Conservation (phyloP, 208 protist species). For the Lotmaria passim region DNA sequence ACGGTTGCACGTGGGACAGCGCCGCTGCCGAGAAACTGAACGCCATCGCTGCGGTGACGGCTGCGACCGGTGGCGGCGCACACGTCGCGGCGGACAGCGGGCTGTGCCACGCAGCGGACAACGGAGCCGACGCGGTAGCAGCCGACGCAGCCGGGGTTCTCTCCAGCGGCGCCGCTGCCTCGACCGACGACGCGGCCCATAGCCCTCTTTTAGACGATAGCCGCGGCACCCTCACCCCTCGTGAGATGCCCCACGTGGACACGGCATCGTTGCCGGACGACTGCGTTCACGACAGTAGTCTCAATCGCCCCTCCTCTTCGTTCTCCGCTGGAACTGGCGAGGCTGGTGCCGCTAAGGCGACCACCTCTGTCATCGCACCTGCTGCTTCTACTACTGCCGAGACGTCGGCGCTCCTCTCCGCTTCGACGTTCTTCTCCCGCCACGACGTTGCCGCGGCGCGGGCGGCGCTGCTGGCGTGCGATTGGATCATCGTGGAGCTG, state of each 20-base stretch:
- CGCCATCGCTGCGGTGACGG: slow-evolving; percentile 15
- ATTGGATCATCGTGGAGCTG: slow-evolving; percentile 86
- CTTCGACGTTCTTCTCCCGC: slow-evolving; percentile 56
- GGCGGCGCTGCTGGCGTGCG: slow-evolving; percentile 60
- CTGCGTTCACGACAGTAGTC: background rate
- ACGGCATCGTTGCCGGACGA: slow-evolving; percentile 5
- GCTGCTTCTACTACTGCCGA: background rate
- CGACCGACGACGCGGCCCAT: background rate
- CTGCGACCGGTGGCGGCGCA: background rate
- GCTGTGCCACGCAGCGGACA: too few relatives aligned
- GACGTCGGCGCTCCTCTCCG: background rate
- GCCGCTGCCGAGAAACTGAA: slow-evolving; percentile 42
- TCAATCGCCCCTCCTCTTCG: too few relatives aligned
- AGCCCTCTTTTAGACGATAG: slow-evolving; percentile 12
- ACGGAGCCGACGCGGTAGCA: too few relatives aligned
- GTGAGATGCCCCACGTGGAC: slow-evolving; percentile 6
- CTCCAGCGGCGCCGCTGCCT: too few relatives aligned
- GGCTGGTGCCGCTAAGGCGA: too few relatives aligned
- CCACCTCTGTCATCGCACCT: background rate
- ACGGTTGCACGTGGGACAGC: slow-evolving; percentile 81
- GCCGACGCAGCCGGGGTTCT: too few relatives aligned
- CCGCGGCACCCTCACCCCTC: slow-evolving; percentile 16
- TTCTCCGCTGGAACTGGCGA: too few relatives aligned
- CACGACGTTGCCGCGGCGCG: slow-evolving; percentile 59
- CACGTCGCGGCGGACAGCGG: background rate